Evolutionary conservation across 495 filamentous ascomycete genomes (phyloP).

Genomic region (Talaromyces wortmannii): DNA sequence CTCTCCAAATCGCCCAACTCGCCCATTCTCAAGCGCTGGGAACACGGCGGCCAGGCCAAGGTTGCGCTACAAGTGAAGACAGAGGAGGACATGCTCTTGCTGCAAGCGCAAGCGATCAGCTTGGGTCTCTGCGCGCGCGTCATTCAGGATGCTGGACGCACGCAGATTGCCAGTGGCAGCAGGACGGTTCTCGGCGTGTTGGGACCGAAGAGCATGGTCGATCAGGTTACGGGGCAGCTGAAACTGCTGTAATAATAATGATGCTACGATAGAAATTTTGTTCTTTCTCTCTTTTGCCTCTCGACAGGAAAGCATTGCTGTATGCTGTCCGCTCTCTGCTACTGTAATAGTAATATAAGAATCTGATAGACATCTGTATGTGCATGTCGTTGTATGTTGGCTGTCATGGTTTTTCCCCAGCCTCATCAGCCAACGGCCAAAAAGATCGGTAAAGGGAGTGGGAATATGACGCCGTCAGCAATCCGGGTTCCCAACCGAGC

Average conservation of each 20-base stretch:
- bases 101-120: conserved; percentile 74
- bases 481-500: conserved; percentile 55
- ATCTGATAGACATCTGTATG: too few species aligned
- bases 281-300: too few species aligned
- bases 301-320: too few species aligned
- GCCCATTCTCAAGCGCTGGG: conserved; percentile 76
- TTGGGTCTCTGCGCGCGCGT: conserved; percentile 81
- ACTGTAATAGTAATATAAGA: too few species aligned
- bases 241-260: conserved; percentile 63
- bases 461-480: conserved; percentile 79
- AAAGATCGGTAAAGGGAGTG: conserved; percentile 61
- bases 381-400: conserved; percentile 46
- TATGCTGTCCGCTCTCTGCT: too few species aligned
- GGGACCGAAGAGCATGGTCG: conserved; percentile 79
- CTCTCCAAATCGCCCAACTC: conserved; percentile 47
- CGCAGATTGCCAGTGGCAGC: conserved; percentile 91
- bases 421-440: conserved; percentile 74
- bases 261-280: background rate
- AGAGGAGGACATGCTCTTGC: conserved; percentile 71
- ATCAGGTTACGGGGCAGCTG: conserved; percentile 79
- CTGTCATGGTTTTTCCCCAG: conserved; percentile 79
- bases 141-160: conserved; percentile 91
- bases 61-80: conserved; percentile 78
- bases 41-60: conserved; percentile 79
- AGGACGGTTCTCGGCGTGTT: conserved; percentile 87